Percentiles rank a stretch among this genome's conserved stretches.
phyloP scores from a whole-genome alignment of 306 rosid species.

The Cicer judaicum region DNA sequence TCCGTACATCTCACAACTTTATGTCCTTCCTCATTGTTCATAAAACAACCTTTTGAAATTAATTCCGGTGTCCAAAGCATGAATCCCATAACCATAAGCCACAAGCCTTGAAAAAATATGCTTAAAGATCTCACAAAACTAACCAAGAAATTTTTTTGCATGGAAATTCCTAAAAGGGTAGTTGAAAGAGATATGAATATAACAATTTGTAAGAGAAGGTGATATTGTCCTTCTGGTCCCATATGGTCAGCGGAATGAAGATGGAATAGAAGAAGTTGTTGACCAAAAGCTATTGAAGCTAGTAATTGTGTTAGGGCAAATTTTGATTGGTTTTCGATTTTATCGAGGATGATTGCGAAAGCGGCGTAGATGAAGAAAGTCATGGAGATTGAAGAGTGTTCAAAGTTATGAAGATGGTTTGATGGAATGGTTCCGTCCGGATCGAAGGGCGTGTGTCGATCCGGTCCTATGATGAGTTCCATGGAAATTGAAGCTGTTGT shows the following conservation, averaged over 20 bases:
- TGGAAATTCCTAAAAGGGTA: constrained; percentile 60
- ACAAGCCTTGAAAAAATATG: constrained; percentile 70
- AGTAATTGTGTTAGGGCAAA: constrained; percentile 59
- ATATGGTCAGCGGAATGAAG: constrained; percentile 80
- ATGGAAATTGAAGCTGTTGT: constrained; percentile 60
- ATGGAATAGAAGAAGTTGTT: constrained; percentile 74
- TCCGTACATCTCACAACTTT: constrained; percentile 60
- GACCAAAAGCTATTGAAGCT: constrained; percentile 66
- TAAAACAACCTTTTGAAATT: constrained; percentile 67
- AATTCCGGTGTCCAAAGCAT: constrained; percentile 76
- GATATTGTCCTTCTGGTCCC: constrained; percentile 90
- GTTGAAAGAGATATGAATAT: constrained; percentile 54
- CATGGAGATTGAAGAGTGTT: constrained; percentile 75
- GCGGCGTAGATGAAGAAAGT: constrained; percentile 63
- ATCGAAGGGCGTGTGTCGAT: constrained; percentile 73
- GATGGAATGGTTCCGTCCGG: constrained; percentile 78
- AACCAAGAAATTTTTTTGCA: constrained; percentile 56
- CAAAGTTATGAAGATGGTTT: constrained; percentile 85
- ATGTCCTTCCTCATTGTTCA: constrained; percentile 66
- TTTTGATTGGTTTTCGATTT: constrained; percentile 7
- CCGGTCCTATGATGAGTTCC: constrained; percentile 82
- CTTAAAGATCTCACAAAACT: constrained; percentile 70
- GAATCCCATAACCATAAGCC: constrained; percentile 73
- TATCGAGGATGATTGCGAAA: constrained; percentile 61
- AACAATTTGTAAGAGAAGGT: constrained; percentile 60